These are phyloP conservation scores for Westerdykella aurantiaca DNA, from an alignment of 2,329 filamentous ascomycete genomes.

Conservation along the genomic window DNA sequence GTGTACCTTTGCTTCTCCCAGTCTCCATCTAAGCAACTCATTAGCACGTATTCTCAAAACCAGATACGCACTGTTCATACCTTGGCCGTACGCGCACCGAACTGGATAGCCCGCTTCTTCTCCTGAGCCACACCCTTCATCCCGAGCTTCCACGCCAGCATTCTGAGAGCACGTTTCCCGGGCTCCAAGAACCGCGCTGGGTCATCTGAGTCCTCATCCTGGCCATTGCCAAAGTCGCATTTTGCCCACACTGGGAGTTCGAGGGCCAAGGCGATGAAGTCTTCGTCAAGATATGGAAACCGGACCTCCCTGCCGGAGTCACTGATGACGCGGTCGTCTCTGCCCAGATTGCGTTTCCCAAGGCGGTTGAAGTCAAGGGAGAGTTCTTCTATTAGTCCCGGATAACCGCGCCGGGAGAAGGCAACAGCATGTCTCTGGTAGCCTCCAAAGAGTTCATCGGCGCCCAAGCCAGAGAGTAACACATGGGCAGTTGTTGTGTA, in stretches of 20 bases:
- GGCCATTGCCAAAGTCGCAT: constrained; percentile 66
- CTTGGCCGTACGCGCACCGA: constrained; percentile 39
- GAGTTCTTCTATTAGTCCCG: constrained; percentile 72
- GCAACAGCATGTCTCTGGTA: constrained; percentile 80
- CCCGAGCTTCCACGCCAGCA: constrained; percentile 68
- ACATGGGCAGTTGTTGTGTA: constrained; percentile 73
- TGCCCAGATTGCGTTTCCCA: constrained; percentile 87
- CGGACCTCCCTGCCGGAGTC: constrained; percentile 85
- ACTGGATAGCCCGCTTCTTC: constrained; percentile 77
- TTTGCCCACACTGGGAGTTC: constrained; percentile 72
- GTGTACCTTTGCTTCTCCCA: constrained; percentile 45
- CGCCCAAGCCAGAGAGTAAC: constrained; percentile 84
- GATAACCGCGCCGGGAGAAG: constrained; percentile 63
- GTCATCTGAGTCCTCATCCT: constrained; percentile 16
- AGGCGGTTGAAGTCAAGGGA: constrained; percentile 78
- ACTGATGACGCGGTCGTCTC: constrained; percentile 86
- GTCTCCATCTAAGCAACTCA: constrained; percentile 43
- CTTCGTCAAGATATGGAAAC: constrained; percentile 87
- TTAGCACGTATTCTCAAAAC: neutral
- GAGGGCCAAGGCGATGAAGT: constrained; percentile 75
- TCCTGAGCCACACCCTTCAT: constrained; percentile 70
- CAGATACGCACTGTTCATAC: neutral
- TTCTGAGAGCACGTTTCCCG: constrained; percentile 73
- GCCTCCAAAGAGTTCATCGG: constrained; percentile 92
- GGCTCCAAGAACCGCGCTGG: constrained; percentile 54